Evolutionary conservation across 164 flowering plant species (phyloP), one percentile per base, ranked within the genome.

Genomic region (Piper longum): DNA sequence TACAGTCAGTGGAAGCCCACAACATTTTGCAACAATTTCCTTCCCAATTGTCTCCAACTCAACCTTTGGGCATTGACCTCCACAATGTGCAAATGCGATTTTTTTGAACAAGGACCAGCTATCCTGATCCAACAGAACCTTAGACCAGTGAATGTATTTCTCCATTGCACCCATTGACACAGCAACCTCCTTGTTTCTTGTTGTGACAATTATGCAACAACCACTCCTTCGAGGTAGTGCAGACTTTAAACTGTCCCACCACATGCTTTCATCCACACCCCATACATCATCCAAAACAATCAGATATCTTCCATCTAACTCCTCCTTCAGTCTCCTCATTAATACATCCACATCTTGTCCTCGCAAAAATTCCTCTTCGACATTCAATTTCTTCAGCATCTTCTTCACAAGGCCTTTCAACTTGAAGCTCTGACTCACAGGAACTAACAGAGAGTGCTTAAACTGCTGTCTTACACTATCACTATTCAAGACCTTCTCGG

Each of bases 281-380:
- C 86, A 80, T 13, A 82, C 82, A 63, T 84, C 84, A 62, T 84
- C 88, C 75, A 80, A 63, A 52, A 80, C 86, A 60, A 84, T 62
- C 65, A 84, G 42, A 62, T 72, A 84, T 72, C 74, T 74, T 78
- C 79, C 79, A 0, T 79, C 79, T 51, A 39, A 45, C n/a, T 80
- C 80, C 60, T 71, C 71, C 42, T 74, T 75, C 16, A 78, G 66
- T 17, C 80, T 80, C 67, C 75, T 79, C 62, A 55, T 67, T 68
- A 79, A 57, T 39, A 82, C 36, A 52, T 77, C 80, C 36, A 26
- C 36, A 26, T 26, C 36, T 26, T 26, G 36, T 13, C 70, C 73
- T 2, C 36, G 16, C 56, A 74, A 75, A 59, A 76, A 81, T 17
- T 76, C 78, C 4, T 64, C 54, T 17, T 75, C 62, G 1, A 73